Percentiles rank a stretch among this genome's conserved stretches.
Conservation (phyloP, 2,329 filamentous ascomycete genomes). For the Lasiodiplodia sp. region DNA sequence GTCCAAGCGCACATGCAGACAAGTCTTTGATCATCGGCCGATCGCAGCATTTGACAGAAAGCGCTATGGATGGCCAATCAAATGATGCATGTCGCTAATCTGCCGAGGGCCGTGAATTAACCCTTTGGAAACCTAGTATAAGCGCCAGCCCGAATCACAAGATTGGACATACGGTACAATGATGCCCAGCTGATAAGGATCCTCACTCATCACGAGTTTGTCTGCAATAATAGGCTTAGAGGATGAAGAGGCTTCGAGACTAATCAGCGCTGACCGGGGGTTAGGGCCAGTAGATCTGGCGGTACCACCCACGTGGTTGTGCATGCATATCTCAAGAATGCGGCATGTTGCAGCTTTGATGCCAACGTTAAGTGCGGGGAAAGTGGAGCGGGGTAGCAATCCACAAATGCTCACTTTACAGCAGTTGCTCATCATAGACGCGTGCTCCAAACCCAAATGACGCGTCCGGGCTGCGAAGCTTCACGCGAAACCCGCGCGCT, state of each 20-base stretch:
- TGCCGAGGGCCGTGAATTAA: neutral
- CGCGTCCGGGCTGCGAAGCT: neutral
- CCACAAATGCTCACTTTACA: neutral
- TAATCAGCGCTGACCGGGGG: neutral
- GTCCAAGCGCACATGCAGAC: neutral
- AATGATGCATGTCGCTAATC: neutral
- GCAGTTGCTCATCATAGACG: no score
- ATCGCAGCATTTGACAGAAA: neutral
- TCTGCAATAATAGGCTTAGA: neutral
- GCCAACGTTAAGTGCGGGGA: neutral
- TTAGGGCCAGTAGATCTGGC: neutral
- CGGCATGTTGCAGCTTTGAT: neutral
- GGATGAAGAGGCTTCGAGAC: neutral
- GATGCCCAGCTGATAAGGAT: no score
- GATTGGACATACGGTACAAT: no score
- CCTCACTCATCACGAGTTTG: neutral
- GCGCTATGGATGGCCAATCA: neutral
- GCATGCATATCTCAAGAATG: neutral
- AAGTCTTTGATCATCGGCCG: neutral
- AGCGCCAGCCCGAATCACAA: neutral
- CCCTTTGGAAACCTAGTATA: no score
- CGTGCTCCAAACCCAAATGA: neutral
- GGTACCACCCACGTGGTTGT: neutral
- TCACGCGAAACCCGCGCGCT: neutral
- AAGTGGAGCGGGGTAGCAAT: neutral